Base-by-base conservation (phyloP, 495 filamentous ascomycete genomes). In the Chaetomidium leptoderma region DNA sequence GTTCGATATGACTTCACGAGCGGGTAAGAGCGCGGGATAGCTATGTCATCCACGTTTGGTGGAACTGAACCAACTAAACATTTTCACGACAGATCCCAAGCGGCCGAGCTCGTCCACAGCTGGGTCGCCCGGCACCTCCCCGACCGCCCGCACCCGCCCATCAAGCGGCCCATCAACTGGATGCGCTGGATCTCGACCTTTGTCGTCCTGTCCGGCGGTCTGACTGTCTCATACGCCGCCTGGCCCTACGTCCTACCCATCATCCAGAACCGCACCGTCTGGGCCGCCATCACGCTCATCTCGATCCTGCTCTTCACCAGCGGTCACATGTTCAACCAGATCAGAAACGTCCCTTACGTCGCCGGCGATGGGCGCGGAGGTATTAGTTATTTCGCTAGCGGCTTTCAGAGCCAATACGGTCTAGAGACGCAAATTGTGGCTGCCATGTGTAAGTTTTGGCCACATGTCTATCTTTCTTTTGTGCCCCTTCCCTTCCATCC, bases 311-410 rank as follows among this genome's bases (percentile, higher is more conserved):
- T 99, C 32, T 99, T 99, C 76, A 97, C 89, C 33, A 91, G 86
- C 61, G 93, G 95, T 14, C 91, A 97, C 69, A 98, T 99, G 93
- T 99, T 92, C 81, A 97, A 97, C 73, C 93, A 97, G 63, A 99
- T 99, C 68, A 82, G 93, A 54, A 91, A 91, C 66, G 91, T 93
- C 0, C 92, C 93, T n/a, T 99, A 99, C 66, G 90, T 97, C 45
- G 83, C 85, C 35, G 89, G 86, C 21, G 86, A 97, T 72, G 90
- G 89, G 6, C 81, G 79, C 44, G 95, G 95, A 8, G 91, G 91
- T 2, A 82, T 97, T 39, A 87, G 75, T 67, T 99, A 97, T 71
- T 92, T 97, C 71, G 93, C 95, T 3, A 83, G 83, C 44, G 93
- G 93, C 1, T 99, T 97, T 68, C 90, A 91, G 66, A 97, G 86